Evolutionary conservation across 176 grass and related monocot species (phyloP).

Genomic region (Themeda triandra): DNA sequence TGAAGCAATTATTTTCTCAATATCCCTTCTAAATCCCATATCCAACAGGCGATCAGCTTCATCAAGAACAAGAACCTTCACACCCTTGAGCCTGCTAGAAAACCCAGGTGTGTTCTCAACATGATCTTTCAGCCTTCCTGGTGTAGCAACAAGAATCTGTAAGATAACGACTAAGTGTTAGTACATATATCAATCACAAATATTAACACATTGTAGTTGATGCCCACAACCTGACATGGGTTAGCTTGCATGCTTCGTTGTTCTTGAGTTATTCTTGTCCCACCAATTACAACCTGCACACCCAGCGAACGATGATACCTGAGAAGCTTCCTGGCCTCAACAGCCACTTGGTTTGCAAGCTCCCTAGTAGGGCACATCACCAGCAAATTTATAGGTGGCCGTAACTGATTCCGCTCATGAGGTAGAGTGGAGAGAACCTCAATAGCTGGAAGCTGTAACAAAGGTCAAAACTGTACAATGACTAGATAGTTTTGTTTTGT

Average conservation of each 20-base stretch:
- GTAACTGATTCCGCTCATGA: conserved; percentile 30
- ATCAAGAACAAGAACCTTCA: conserved; percentile 95
- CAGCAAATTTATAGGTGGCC: conserved; percentile 84
- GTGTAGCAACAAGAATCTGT: conserved; percentile 95
- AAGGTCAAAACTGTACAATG: conserved; percentile 21
- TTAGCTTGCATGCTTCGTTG: conserved; percentile 76
- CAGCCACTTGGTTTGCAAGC: conserved; percentile 85
- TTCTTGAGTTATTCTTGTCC: conserved; percentile 73
- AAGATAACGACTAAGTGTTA: conserved; percentile 23
- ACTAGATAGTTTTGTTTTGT: background rate
- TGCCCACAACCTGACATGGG: conserved; percentile 75
- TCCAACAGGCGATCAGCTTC: conserved; percentile 95
- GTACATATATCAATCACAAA: background rate
- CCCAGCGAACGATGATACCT: conserved; percentile 79
- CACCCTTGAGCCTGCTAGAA: conserved; percentile 64
- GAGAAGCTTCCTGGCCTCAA: conserved; percentile 85
- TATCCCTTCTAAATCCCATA: conserved; percentile 96
- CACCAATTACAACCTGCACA: conserved; percentile 92
- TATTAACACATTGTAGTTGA: conserved; percentile 23
- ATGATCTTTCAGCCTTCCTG: conserved; percentile 92
- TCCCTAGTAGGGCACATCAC: conserved; percentile 89
- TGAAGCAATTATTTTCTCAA: conserved; percentile 86
- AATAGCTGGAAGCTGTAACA: conserved; percentile 89
- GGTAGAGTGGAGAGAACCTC: conserved; percentile 75
- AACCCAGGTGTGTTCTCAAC: conserved; percentile 90